These are phyloP conservation scores for Exophiala calicioides DNA, from an alignment of 2,329 filamentous ascomycete species.

Conservation along the genomic window DNA sequence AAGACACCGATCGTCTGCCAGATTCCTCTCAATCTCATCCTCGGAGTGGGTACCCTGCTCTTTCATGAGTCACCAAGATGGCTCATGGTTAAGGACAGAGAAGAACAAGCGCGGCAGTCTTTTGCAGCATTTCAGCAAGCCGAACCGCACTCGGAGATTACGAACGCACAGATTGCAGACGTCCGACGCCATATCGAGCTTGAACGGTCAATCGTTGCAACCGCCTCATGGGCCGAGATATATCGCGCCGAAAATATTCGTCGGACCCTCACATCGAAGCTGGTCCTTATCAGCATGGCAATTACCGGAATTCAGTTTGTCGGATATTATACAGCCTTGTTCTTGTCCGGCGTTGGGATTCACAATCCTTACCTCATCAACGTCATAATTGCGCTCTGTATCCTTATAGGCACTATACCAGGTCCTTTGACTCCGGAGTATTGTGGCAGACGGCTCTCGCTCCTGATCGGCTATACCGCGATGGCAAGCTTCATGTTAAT, in stretches of 20 bases:
- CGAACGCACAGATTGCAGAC: not conserved
- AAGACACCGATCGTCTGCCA: too few relatives aligned
- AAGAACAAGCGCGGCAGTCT: too few relatives aligned
- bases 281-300: not conserved
- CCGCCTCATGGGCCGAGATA: not conserved
- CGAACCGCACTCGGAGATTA: not conserved
- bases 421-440: not conserved
- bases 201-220: not conserved
- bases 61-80: too few relatives aligned
- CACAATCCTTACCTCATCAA: conserved; percentile 1
- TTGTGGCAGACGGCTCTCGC: not conserved
- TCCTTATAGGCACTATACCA: not conserved
- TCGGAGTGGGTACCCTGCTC: too few relatives aligned
- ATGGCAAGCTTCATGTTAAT: conserved; percentile 1
- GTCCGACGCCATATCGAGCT: not conserved
- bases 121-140: too few relatives aligned
- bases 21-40: too few relatives aligned
- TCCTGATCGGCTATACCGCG: not conserved
- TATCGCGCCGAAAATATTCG: not conserved
- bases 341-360: not conserved
- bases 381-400: not conserved
- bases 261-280: not conserved
- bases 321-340: not conserved
- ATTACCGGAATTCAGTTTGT: not conserved
- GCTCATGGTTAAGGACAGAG: too few relatives aligned